Base-by-base conservation (phyloP, 352 stramenopile genomes). In the Phytophthora hybrid region DNA sequence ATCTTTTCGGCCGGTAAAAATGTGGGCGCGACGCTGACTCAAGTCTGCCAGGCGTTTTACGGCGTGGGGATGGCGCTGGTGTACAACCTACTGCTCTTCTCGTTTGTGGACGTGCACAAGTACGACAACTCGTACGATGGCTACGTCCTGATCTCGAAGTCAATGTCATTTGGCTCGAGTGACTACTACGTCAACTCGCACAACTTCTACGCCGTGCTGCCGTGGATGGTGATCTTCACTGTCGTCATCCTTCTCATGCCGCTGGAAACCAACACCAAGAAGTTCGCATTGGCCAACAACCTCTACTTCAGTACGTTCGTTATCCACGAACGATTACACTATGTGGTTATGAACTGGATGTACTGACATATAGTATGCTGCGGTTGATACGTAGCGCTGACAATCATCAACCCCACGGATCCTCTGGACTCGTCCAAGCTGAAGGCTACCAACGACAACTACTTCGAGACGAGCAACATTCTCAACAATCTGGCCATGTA, bases 261-360 rank as follows among this genome's bases (percentile, higher is more conserved):
- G 18, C 71, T 93, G 14, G 86, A 93, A 58, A 93, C 75, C 75
- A 95, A 92, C 73, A 93, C 86, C n/a, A 95, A 95, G 74, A 95
- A 93, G 73, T 95, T 93, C 57, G 84, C 87, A 51, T 46, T 94
- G 26, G 85, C 80, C 66, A 94, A 94, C 83, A 95, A 94, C 57
- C 81, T 95, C 34, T 95, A 88, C 78, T 95, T 95, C 70, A 82
- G 82, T 91, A 82, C 26, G 84, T 79, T 47, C 4, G 14, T 29
- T 29, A 7, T 14, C 6, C 19, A 54, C 49, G 19, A 55, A n/a
- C 8, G 18, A n/a, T 51, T 19, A 21, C n/a, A 21, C 6, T 13
- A 23, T 51, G 18, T 23, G 34, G 4, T 4, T 11, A 26, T 23
- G 44, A 51, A 51, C n/a, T 5, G 3, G 18, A 23, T 49, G 11